These are phyloP conservation scores for Dendrostoma leiphaemia DNA, from an alignment of 2,329 filamentous ascomycete species.

Conservation along the genomic window DNA sequence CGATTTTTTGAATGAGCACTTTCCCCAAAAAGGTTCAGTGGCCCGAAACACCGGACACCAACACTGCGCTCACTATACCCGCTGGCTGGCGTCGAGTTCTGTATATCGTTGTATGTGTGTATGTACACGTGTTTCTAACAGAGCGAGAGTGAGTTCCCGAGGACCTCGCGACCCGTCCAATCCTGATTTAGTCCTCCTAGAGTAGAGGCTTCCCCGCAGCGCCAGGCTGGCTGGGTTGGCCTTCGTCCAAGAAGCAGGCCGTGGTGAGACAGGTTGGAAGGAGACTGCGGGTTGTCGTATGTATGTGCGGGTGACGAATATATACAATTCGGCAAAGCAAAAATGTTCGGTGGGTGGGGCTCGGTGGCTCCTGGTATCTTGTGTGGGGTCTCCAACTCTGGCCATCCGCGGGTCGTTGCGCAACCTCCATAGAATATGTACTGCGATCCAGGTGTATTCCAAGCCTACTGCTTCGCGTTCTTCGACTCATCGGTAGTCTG, in stretches of 20 bases:
- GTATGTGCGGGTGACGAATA: conserved; percentile 4
- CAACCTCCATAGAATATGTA: neutral
- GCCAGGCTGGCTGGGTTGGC: conserved; percentile 16
- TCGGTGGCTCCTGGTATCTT: conserved; percentile 12
- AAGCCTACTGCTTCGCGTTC: neutral
- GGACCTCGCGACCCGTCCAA: neutral
- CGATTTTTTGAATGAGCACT: neutral
- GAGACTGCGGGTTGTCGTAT: no score
- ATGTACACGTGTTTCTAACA: conserved; percentile 1
- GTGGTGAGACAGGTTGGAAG: neutral
- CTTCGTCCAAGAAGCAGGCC: neutral
- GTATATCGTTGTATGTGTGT: neutral
- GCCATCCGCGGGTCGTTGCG: neutral
- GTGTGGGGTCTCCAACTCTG: no score
- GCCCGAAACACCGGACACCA: neutral
- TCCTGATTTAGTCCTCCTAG: neutral
- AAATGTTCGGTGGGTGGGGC: conserved; percentile 1
- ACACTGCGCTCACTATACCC: neutral
- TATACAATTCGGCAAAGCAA: conserved; percentile 12
- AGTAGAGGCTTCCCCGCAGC: neutral
- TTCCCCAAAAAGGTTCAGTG: neutral
- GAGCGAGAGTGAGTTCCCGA: neutral
- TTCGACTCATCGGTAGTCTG: no score
- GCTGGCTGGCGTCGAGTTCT: neutral
- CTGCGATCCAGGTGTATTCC: neutral